These are phyloP conservation scores for Jacaranda mimosifolia DNA, from an alignment of 257 asterid species.

Conservation along the genomic window DNA sequence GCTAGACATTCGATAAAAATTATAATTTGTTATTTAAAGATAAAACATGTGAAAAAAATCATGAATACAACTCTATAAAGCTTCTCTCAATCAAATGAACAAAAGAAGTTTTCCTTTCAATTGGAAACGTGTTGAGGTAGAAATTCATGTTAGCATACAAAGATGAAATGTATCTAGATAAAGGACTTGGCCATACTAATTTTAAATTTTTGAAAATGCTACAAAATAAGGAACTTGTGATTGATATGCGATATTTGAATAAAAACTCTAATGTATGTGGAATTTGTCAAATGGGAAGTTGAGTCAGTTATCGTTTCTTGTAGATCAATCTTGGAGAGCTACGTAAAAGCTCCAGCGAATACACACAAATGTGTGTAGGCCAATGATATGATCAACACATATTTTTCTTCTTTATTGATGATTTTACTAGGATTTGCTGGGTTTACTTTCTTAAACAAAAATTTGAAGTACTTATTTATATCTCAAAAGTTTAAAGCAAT, in stretches of 20 bases:
- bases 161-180: not conserved
- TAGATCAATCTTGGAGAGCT: not conserved
- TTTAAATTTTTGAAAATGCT: not conserved
- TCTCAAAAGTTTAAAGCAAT: not conserved
- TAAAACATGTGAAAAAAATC: not conserved
- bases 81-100: not conserved
- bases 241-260: not conserved
- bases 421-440: not conserved
- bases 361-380: not conserved
- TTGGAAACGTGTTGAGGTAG: not conserved
- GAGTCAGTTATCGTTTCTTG: not conserved
- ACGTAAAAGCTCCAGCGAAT: not conserved
- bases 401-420: not conserved
- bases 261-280: not conserved
- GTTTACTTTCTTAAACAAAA: not conserved
- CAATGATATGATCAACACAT: too few species aligned
- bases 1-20: not conserved
- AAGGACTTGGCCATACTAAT: not conserved
- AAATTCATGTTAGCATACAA: not conserved
- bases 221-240: not conserved
- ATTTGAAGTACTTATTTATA: not conserved
- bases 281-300: not conserved
- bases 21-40: not conserved
- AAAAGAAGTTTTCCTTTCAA: not conserved
- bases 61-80: not conserved